Base-by-base conservation (phyloP, 805 yeast species). In the Starmerella cellae region DNA sequence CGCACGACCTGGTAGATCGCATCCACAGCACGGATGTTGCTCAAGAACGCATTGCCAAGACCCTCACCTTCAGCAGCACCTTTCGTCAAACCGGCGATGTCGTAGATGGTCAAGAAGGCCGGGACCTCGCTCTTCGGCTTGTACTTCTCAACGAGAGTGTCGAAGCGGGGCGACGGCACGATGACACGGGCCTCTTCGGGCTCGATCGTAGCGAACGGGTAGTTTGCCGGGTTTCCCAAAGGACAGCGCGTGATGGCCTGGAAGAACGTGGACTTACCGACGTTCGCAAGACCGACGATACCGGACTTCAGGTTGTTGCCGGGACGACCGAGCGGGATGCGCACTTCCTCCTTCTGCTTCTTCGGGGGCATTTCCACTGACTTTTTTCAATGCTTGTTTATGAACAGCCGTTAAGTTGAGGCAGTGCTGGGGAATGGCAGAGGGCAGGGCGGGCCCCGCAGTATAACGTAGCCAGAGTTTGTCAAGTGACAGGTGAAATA, bases 61-160 rank as follows among this genome's bases (percentile, higher is more conserved):
- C 98, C 98, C 67, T 85, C 96, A 64, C 97, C 97, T 42, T 82
- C 79, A 47, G 84, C 77, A 30, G 97, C 96, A 67, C 95, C 96
- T 67, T 83, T 83, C 52, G 97, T 88, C 61, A 91, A 72, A 64
- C 98, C 98, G 46, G 98, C 98, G 65, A 91, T 91, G 68, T 91
- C 98, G 59, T 82, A 85, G 45, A 91, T 77, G 45, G 96, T 88
- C 64, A 88, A 76, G 60, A 72, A 79, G 16, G 97, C 95, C 46
- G 96, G 96, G 46, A 88, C 85, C 60, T 76, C 76, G 55, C 81
- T 73, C 57, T 83, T 81, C 47, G 96, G 88, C 60, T 64, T 61
- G 71, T 84, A 91, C 56, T 80, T 65, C 39, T 73, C 73, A 56
- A 74, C 71, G 41, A 91, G 71, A 48, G 70, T 73, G 56, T 88